Evolutionary conservation across 805 yeast species (phyloP).

Genomic region (Starmerella vitae): DNA sequence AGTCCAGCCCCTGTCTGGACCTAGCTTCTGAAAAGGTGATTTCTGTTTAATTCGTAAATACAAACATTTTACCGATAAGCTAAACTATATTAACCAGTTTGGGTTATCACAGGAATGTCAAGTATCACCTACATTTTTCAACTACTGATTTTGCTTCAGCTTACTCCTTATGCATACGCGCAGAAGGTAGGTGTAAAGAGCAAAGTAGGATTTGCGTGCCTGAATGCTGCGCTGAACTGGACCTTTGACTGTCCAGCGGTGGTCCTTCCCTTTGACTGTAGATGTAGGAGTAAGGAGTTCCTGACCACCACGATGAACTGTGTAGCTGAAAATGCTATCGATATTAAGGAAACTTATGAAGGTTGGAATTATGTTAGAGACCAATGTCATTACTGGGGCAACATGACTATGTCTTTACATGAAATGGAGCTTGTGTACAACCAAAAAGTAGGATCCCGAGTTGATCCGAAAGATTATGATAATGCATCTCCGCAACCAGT

Average conservation of each 20-base stretch:
- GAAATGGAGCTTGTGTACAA: slow-evolving; percentile 24
- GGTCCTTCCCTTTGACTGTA: slow-evolving; percentile 20
- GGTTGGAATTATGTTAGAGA: slow-evolving; percentile 22
- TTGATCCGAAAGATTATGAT: slow-evolving; percentile 9
- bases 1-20: no score
- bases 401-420: slow-evolving; percentile 15
- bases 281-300: slow-evolving; percentile 23
- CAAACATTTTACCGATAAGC: no score
- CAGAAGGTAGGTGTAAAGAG: slow-evolving; percentile 26
- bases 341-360: slow-evolving; percentile 18
- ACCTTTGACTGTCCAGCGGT: slow-evolving; percentile 24
- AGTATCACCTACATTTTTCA: no score
- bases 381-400: slow-evolving; percentile 26
- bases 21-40: no score
- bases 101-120: no score
- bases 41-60: no score
- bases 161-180: slow-evolving; percentile 6
- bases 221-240: slow-evolving; percentile 25
- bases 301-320: slow-evolving; percentile 25
- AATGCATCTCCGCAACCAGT: slow-evolving; percentile 14
- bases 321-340: slow-evolving; percentile 19
- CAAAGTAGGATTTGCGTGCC: slow-evolving; percentile 25
- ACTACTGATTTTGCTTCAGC: not conserved
- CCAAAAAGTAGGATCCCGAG: slow-evolving; percentile 24
- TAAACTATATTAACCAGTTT: no score